Base-by-base conservation (phyloP, 768 basidiomycete genomes). In the Boletus fagicola region DNA sequence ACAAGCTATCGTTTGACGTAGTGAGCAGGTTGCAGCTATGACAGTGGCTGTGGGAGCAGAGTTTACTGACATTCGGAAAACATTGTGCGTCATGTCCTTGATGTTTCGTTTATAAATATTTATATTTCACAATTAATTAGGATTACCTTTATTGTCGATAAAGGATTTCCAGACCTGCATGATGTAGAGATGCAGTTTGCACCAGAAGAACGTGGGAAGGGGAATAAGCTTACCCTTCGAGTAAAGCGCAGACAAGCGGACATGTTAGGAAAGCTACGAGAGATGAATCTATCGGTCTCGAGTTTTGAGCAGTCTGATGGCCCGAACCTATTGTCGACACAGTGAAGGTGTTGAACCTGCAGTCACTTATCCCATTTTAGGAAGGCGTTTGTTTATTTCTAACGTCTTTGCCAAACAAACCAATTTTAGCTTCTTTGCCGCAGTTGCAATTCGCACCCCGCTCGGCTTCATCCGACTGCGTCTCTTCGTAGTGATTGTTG, bases 51-150 rank as follows among this genome's bases (percentile, higher is more conserved):
- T n/a, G 7, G 10, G 24, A 46, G 42, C 26, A n/a, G 48, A 38
- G 47, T 40, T 49, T 24, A 64, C 78, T 62, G 65, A 90, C 89
- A 62, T 89, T 86, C 1, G 90, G 89, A 71, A 92, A 90, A 66
- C 91, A 91, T 55, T 82, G 83, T 20, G 81, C 78, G 65, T 92
- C 91, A 66, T 93, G 91, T 6, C 91, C 90, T 91, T 68, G 47
- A 35, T 57, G 42, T 51, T 56, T 53, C 39, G 26, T 40, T 66
- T 5, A 62, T 49, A 55, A 51, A n/a, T 35, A 15, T 35, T 6
- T 2, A 31, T 30, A 0, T 4, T 9, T 0, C 6, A 13, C 15
- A 18, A n/a, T 28, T 1, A 1, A n/a, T 4, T 15, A 24, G 31
- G 56, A 74, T 13, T 33, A 86, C 90, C 90, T 78, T 84, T 80